A percentile compares a stretch with the other conserved stretches of the same genome.
These are phyloP conservation scores for Tulasnella sp. DNA, from an alignment of 768 basidiomycete genomes.

Conservation along the genomic window DNA sequence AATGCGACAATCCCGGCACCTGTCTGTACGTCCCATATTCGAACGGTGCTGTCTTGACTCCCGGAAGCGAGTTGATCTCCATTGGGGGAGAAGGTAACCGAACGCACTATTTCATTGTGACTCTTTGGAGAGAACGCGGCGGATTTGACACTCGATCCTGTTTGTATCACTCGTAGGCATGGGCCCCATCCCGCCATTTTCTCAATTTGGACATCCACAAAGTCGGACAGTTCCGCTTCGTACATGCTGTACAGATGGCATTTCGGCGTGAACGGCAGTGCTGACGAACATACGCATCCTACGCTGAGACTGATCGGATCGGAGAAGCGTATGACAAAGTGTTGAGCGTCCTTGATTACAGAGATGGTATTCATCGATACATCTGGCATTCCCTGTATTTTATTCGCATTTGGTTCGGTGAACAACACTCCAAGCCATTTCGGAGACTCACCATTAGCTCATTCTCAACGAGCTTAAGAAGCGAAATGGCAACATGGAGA, in stretches of 20 bases:
- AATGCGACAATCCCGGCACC: not conserved
- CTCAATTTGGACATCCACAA: not conserved
- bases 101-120: not conserved
- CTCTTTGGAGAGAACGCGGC: constrained; percentile 1
- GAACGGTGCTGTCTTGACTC: not conserved
- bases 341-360: not conserved
- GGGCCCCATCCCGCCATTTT: not conserved
- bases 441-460: not conserved
- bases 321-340: not conserved
- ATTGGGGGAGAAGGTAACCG: not conserved
- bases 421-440: not conserved
- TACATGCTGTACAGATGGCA: not conserved
- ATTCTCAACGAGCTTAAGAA: not conserved
- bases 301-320: not conserved
- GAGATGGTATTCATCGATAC: not conserved
- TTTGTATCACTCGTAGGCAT: not conserved
- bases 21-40: constrained; percentile 4
- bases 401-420: not conserved
- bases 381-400: not conserved
- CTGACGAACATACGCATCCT: not conserved
- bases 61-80: not conserved
- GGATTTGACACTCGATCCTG: not conserved
- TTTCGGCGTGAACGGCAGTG: not conserved
- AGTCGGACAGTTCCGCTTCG: too few relatives aligned
- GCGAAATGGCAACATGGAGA: not conserved